These are phyloP conservation scores for Neonectria magnoliae DNA, from an alignment of 2,329 filamentous ascomycete genomes.

Conservation along the genomic window DNA sequence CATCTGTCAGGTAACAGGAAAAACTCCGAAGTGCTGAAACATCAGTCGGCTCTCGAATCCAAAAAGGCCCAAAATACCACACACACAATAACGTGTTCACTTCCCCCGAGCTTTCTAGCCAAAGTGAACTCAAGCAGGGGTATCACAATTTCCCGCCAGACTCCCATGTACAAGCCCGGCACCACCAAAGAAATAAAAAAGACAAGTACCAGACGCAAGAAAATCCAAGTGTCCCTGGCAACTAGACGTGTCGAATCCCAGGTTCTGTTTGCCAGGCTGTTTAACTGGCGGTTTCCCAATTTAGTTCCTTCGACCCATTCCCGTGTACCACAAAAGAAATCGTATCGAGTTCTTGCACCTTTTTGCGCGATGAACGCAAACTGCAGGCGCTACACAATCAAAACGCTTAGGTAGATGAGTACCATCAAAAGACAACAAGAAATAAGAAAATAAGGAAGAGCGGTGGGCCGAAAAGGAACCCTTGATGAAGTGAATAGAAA, in stretches of 20 bases:
- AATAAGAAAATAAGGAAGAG: background rate
- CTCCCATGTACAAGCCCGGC: constrained; percentile 14
- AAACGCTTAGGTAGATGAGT: background rate
- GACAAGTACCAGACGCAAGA: background rate
- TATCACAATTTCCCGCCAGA: constrained; percentile 15
- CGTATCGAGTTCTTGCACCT: background rate
- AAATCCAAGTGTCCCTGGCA: constrained; percentile 7
- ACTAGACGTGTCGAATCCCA: constrained; percentile 3
- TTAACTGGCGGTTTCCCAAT: constrained; percentile 19
- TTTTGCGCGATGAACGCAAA: background rate
- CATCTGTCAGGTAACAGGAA: background rate
- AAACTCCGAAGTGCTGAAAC: constrained; percentile 11
- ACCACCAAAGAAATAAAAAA: constrained; percentile 1
- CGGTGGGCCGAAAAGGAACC: background rate
- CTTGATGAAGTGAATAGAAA: background rate
- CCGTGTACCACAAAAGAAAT: constrained; percentile 8
- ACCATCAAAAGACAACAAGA: background rate
- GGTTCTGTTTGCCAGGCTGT: constrained; percentile 26
- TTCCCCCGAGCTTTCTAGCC: constrained; percentile 6
- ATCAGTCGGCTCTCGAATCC: background rate
- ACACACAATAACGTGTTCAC: constrained; percentile 8
- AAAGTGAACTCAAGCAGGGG: constrained; percentile 21
- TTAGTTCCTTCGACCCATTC: constrained; percentile 12
- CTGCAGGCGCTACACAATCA: background rate
- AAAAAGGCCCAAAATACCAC: background rate